Conservation (phyloP, 106 monocot genomes). For the Apostasia shenzhenica region DNA sequence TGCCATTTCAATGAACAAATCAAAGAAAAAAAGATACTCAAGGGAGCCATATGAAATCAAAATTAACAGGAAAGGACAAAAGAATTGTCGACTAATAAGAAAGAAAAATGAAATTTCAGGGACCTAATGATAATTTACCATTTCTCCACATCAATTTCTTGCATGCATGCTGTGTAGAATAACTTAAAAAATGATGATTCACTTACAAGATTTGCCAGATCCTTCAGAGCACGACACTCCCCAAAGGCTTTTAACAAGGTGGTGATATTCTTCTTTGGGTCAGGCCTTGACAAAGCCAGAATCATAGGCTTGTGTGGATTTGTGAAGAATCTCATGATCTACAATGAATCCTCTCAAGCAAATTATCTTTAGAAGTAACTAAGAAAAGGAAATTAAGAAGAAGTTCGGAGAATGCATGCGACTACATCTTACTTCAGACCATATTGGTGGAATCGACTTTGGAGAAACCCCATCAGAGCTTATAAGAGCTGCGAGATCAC, state of each 20-base stretch:
- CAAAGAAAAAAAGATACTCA: too few species aligned
- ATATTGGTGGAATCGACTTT: conserved; percentile 59
- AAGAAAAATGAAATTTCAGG: too few species aligned
- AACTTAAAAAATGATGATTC: neutral
- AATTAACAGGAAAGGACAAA: too few species aligned
- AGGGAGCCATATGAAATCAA: too few species aligned
- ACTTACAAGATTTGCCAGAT: conserved; percentile 93
- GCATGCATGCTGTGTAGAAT: neutral
- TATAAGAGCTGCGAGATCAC: conserved; percentile 33
- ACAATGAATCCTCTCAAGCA: neutral
- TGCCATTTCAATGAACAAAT: too few species aligned
- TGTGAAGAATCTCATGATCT: conserved; percentile 85
- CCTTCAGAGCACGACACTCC: conserved; percentile 77
- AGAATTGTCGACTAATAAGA: too few species aligned
- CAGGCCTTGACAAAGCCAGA: conserved; percentile 79
- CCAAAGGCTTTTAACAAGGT: conserved; percentile 96
- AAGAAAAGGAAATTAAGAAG: neutral
- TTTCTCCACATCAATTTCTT: too few species aligned
- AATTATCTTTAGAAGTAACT: neutral
- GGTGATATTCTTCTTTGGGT: conserved; percentile 96
- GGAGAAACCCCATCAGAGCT: conserved; percentile 54
- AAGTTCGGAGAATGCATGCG: neutral
- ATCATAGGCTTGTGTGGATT: conserved; percentile 99
- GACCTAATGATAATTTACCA: too few species aligned
- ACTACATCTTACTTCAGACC: conserved; percentile 50